Evolutionary conservation across 2,329 filamentous ascomycete genomes (phyloP), one percentile per base, ranked within the genome.

Genomic region (Lachnum nothofagi): DNA sequence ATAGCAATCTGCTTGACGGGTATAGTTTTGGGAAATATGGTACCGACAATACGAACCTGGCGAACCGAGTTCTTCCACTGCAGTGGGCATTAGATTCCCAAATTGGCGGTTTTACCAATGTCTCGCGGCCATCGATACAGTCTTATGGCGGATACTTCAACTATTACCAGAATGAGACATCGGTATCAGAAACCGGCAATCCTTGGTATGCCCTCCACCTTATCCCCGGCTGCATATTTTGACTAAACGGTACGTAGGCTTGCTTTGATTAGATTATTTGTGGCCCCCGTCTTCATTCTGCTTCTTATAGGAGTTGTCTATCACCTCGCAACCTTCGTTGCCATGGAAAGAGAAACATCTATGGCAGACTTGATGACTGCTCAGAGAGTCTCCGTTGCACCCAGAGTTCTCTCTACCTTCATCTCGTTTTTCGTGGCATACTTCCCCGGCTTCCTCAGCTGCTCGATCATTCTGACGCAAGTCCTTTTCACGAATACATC

Each of bases 281-380:
- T 60, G 17, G 57, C 51, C 2, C 58, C 60, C 1, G 31, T 62
- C 3, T 62, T 61, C 49, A 55, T 59, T 25, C 40, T 62, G n/a
- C 59, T 62, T 27, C 44, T 58, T 7, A 60, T 62, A 19, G 58
- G 60, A 9, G 56, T 61, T 10, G 54, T 57, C 3, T 62, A 61
- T 44, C 60, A 62, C 41, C 49, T 62, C 5, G 53, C 52, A 12
- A 55, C 52, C 5, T 57, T 61, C 20, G 60, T 62, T 14, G 60
- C 60, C 1, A 56, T 51, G 1, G 60, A 62, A 41, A 34, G 60
- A 51, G 54, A 62, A 43, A 54, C 54, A 5, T 52, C 50, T 4
- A 56, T 61, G 27, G 46, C 60, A 1, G 58, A 61, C 24, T 40
- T 62, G 2, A 62, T 62, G 60, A 49, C 51, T 3, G 58, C 57